Evolutionary conservation across 805 yeast species (phyloP).

Genomic region (Lachancea kluyveri): DNA sequence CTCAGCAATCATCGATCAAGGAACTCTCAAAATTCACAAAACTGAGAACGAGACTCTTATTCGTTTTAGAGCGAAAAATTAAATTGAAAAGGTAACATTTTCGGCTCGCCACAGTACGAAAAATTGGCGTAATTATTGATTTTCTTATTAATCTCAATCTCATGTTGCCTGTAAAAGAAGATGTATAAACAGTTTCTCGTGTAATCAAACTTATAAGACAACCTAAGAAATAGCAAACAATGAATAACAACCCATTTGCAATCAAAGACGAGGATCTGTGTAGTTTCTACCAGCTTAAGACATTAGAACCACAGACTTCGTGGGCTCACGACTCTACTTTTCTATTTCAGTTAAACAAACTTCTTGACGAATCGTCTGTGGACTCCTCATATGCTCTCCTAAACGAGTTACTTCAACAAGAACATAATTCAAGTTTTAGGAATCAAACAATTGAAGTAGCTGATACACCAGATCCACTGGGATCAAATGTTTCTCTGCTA

Average conservation of each 20-base stretch:
- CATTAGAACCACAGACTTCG: slow-evolving; percentile 35
- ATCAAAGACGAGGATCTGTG: slow-evolving; percentile 25
- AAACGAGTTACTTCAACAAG: slow-evolving; percentile 25
- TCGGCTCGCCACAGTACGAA: too few species aligned
- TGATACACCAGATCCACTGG: slow-evolving; percentile 8
- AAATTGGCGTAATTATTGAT: too few species aligned
- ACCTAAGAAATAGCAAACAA: too few species aligned
- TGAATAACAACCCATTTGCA: slow-evolving; percentile 11
- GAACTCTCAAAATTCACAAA: too few species aligned
- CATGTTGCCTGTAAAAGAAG: too few species aligned
- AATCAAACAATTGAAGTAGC: slow-evolving; percentile 11
- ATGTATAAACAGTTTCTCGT: too few species aligned
- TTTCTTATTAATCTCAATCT: too few species aligned
- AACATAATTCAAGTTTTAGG: slow-evolving; percentile 15
- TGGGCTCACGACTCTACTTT: slow-evolving; percentile 33
- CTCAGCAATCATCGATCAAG: too few species aligned
- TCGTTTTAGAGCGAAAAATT: too few species aligned
- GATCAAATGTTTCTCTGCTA: slow-evolving; percentile 4
- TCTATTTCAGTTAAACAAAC: slow-evolving; percentile 19
- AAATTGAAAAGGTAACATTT: too few species aligned
- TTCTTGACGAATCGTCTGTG: slow-evolving; percentile 17
- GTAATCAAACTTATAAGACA: too few species aligned
- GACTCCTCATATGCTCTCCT: slow-evolving; percentile 31
- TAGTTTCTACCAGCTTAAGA: slow-evolving; percentile 39
- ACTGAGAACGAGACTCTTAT: too few species aligned